Base-by-base conservation (phyloP, 306 rosid genomes). In the Biancaea sappan region DNA sequence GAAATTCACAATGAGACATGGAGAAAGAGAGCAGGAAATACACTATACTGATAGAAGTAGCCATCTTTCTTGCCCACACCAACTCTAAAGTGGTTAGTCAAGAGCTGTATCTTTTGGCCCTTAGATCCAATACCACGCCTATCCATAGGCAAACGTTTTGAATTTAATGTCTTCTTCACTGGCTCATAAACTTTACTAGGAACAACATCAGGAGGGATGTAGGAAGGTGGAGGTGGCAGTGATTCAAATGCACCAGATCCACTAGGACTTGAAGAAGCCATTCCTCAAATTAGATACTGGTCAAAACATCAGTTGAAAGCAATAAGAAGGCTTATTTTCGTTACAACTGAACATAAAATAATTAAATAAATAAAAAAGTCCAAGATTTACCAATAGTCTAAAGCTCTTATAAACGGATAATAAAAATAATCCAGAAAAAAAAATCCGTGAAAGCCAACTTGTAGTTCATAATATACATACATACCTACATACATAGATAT, bases 21-120 rank as follows among this genome's bases (percentile, higher is more conserved):
- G 12, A 25, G 8, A 4, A 3, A 2, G 35, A 25, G 44, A 10
- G 37, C 14, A 69, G 21, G 25, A 4, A 3, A 32, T 77, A 77
- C 83, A 68, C 71, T 84, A 10, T 84, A 86, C 4, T 81, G 86
- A 52, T 54, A 86, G 60, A 84, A 84, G 86, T 11, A 61, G 1
- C 67, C 83, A 31, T 73, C 74, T 8, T 21, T 75, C 56, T 58
- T 81, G 38, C 8, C 3, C 37, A 79, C 18, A 0, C 15, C 38
- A 46, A 84, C 86, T 52, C 40, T 71, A 46, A 79, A 86, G 66
- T 84, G 86, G 76, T 84, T 84, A 4, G 84, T 38, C 0, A 43
- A 32, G 11, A 86, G 85, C 4, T 43, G 74, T 9, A 76, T 73
- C 65, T 25, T 81, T n/a, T 47, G 26, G 25, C 90, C 90, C 53